Base-by-base conservation (phyloP, 1,284 basidiomycete genomes). In the Schizophyllum commune region DNA sequence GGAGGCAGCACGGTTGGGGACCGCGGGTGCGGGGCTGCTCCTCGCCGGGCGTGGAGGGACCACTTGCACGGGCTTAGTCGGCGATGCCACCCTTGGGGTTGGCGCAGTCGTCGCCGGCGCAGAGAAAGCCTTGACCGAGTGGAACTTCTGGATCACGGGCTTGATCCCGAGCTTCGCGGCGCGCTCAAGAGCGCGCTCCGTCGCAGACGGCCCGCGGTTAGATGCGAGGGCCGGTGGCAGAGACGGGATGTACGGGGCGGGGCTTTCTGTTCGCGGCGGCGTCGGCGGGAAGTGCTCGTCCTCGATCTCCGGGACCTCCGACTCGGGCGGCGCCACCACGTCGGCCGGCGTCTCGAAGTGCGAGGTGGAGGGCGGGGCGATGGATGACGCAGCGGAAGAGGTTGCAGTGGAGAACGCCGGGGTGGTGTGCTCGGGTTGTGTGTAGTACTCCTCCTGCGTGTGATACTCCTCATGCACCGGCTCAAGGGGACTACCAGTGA, bases 281-380 rank as follows among this genome's bases (percentile, higher is more conserved):
- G 39, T 47, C 17, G 17, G 39, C 39, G 9, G 39, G 39, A 27
- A 5, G 27, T 27, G 39, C 39, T 47, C 39, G 39, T 47, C 39
- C 39, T 47, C 39, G 39, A 47, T 47, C 17, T 47, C 39, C 13
- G 39, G 39, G 17, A 47, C 39, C 9, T 47, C 39, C n/a, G 60
- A 58, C 59, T 51, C 55, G 32, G 52, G 20, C 52, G 20, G 22
- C 13, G 32, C 21, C 27, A 20, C 39, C 5, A 11, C 32, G n/a
- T 11, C 58, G 13, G 34, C 20, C n/a, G 52, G 59, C 22, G 55
- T 22, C 5, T 56, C 59, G 27, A 52, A 51, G 13, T 47, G n/a
- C 1, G 52, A 22, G 55, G 58, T 59, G 20, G 60, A 63, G 33
- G 64, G 61, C n/a, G 59, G 62, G 62, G 20, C 47, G 9, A 22